phyloP scores from a whole-genome alignment of 208 protist species.

The Crithidia sp. region DNA sequence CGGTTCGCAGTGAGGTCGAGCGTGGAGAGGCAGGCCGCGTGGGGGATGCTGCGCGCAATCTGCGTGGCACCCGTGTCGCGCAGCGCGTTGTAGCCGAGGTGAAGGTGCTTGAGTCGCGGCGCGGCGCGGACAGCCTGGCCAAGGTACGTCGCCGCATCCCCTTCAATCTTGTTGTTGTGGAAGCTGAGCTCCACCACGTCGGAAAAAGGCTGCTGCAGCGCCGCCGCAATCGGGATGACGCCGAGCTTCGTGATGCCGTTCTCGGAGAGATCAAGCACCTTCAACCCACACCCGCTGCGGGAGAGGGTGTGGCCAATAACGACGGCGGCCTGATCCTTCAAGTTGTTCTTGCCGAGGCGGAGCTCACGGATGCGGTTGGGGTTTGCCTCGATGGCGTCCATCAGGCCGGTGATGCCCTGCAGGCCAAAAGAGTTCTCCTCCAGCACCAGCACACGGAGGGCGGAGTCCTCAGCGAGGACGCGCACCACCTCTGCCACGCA shows the following conservation, averaged over 20 bases:
- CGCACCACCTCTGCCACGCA: conserved; percentile 81
- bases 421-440: conserved; percentile 88
- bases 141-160: conserved; percentile 70
- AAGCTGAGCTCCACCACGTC: conserved; percentile 88
- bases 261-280: conserved; percentile 89
- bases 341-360: conserved; percentile 82
- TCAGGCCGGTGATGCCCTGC: conserved; percentile 70
- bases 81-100: conserved; percentile 89
- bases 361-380: conserved; percentile 80
- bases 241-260: conserved; percentile 86
- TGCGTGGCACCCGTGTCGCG: conserved; percentile 76
- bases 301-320: conserved; percentile 80
- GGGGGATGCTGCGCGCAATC: conserved; percentile 66
- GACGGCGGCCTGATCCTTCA: conserved; percentile 84
- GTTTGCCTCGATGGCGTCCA: conserved; percentile 85
- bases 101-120: conserved; percentile 82
- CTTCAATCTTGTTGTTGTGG: conserved; percentile 90
- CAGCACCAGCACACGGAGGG: conserved; percentile 72
- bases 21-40: conserved; percentile 60
- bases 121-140: conserved; percentile 58
- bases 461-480: conserved; percentile 37
- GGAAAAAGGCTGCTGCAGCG: conserved; percentile 59
- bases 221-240: conserved; percentile 76
- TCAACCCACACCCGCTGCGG: conserved; percentile 74
- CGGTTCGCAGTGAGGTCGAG: conserved; percentile 90